These are phyloP conservation scores for Penicillium sp. DNA, from an alignment of 2,329 filamentous ascomycete genomes.

Conservation along the genomic window DNA sequence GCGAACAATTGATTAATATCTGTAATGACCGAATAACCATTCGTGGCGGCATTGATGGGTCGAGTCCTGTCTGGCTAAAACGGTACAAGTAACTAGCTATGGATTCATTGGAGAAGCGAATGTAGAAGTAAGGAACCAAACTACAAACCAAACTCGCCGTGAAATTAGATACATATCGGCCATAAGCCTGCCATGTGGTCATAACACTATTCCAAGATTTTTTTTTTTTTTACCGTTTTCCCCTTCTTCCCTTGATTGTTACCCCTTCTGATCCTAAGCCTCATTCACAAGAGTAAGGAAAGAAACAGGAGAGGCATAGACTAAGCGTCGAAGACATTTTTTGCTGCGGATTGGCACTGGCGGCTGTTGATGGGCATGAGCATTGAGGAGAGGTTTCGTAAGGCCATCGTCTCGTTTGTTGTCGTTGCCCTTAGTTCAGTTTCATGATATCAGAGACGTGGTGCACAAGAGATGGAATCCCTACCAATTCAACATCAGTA, in stretches of 20 bases:
- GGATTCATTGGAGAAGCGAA: constrained; percentile 3
- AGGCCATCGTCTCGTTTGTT: background rate
- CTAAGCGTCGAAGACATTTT: background rate
- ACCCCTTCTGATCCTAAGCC: background rate
- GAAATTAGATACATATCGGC: background rate
- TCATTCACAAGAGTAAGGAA: background rate
- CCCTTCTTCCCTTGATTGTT: background rate
- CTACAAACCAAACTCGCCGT: background rate
- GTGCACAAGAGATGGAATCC: background rate
- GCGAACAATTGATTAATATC: background rate
- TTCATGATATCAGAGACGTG: background rate
- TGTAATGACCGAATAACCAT: constrained; percentile 1
- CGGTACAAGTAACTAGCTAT: background rate
- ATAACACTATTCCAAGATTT: background rate
- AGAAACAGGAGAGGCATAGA: background rate
- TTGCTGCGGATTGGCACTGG: background rate
- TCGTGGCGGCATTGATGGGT: background rate
- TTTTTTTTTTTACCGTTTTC: background rate
- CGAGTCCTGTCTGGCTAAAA: background rate
- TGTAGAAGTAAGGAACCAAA: background rate
- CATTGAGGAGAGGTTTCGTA: background rate
- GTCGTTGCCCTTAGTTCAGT: background rate
- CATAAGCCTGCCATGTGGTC: background rate
- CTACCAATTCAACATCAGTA: background rate
- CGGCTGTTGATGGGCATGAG: background rate